A percentile compares a stretch with the other conserved stretches of the same genome.
phyloP scores from a whole-genome alignment of 345 rosid genomes.

The Hibiscus mutabilis region DNA sequence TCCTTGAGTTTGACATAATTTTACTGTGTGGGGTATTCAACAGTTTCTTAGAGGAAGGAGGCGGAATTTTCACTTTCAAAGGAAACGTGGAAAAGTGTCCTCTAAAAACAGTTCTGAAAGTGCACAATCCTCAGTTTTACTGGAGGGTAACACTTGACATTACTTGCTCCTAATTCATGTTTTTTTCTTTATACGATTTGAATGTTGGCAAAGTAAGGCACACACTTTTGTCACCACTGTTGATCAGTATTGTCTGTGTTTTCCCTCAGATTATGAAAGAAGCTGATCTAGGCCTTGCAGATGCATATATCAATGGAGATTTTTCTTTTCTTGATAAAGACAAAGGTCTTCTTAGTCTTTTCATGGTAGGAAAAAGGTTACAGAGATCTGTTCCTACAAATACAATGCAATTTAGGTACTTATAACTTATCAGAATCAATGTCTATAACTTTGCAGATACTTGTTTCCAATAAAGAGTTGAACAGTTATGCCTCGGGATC shows the following conservation, averaged over 20 bases:
- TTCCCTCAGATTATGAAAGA: constrained; percentile 61
- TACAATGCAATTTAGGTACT: background rate
- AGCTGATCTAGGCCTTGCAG: constrained; percentile 91
- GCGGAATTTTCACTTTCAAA: constrained; percentile 56
- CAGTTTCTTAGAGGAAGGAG: constrained; percentile 85
- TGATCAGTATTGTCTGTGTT: background rate
- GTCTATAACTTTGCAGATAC: background rate
- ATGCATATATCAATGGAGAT: constrained; percentile 77
- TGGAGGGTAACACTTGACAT: constrained; percentile 60
- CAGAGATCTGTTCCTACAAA: background rate
- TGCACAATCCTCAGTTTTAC: constrained; percentile 80
- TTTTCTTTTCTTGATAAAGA: constrained; percentile 69
- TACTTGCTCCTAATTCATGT: background rate
- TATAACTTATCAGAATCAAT: background rate
- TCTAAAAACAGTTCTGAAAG: constrained; percentile 42
- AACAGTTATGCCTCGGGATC: constrained; percentile 26
- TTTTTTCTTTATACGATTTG: background rate
- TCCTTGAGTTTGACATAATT: background rate
- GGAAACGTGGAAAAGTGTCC: constrained; percentile 40
- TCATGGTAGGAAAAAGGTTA: constrained; percentile 39
- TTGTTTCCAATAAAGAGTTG: constrained; percentile 5
- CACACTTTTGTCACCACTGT: background rate
- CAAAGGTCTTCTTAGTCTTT: constrained; percentile 63
- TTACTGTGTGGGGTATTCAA: background rate
- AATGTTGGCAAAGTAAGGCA: background rate